Evolutionary conservation across 2,329 filamentous ascomycete species (phyloP).

Genomic region (Aureobasidium leucospermi): DNA sequence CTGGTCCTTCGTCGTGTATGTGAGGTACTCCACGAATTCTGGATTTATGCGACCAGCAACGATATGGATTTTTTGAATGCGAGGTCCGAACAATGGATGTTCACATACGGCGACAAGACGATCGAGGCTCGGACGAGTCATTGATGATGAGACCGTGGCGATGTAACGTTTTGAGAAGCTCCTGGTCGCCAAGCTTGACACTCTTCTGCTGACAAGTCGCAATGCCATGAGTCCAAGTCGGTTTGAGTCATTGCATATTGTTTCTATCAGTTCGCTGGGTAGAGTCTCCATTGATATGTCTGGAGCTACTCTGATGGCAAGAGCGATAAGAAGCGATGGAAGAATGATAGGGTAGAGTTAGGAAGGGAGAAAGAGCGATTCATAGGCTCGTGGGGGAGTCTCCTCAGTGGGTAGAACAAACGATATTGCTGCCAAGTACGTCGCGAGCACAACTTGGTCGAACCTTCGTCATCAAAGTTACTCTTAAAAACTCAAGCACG

Average conservation of each 20-base stretch:
- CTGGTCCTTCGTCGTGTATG: too few species aligned
- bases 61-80: neutral
- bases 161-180: neutral
- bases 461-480: too few species aligned
- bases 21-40: too few species aligned
- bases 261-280: neutral
- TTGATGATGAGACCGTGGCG: neutral
- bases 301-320: neutral
- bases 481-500: too few species aligned
- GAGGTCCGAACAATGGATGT: neutral
- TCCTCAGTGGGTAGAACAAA: too few species aligned
- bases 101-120: neutral
- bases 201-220: neutral
- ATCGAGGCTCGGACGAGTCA: neutral
- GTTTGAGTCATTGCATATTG: neutral
- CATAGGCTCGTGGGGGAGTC: too few species aligned
- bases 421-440: too few species aligned
- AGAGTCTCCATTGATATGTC: neutral
- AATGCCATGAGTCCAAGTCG: neutral
- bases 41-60: too few species aligned
- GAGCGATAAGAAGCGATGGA: too few species aligned
- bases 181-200: neutral
- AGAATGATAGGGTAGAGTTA: neutral
- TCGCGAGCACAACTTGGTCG: neutral
- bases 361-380: neutral